phyloP scores from a whole-genome alignment of 306 rosid genomes.

The Cucumis hystrix region DNA sequence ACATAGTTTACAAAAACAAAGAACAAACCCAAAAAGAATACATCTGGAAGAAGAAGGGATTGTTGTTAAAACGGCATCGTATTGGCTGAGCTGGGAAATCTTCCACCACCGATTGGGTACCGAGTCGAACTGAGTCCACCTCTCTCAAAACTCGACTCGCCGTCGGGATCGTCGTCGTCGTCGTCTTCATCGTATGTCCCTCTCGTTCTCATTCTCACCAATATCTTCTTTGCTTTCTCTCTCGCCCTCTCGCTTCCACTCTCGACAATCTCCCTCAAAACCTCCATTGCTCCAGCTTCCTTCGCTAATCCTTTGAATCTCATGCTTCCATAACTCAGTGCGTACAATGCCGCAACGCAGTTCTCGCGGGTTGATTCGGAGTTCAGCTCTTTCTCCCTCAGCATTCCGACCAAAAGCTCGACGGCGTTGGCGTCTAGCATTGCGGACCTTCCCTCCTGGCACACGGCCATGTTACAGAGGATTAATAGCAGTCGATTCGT shows the following conservation, averaged over 20 bases:
- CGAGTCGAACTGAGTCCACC: not conserved
- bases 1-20: not conserved
- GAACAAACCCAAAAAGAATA: not conserved
- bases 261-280: slow-evolving; percentile 48
- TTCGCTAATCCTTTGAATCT: slow-evolving; percentile 76
- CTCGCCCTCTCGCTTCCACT: slow-evolving; percentile 71
- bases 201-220: slow-evolving; percentile 41
- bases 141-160: slow-evolving; percentile 7
- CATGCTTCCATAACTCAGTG: slow-evolving; percentile 66
- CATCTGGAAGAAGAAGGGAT: not conserved
- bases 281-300: slow-evolving; percentile 66
- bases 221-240: slow-evolving; percentile 57
- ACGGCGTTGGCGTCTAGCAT: slow-evolving; percentile 81
- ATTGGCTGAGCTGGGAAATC: not conserved
- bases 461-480: slow-evolving; percentile 59
- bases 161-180: not conserved
- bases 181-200: not conserved
- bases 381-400: slow-evolving; percentile 37
- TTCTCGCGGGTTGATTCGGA: slow-evolving; percentile 68
- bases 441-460: slow-evolving; percentile 56
- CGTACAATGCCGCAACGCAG: slow-evolving; percentile 72
- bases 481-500: slow-evolving; percentile 45
- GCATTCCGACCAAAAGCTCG: slow-evolving; percentile 39
- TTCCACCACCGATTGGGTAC: not conserved
- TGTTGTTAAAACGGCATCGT: not conserved